A percentile compares a stretch with the other conserved stretches of the same genome.
Evolutionary conservation across 768 basidiomycete species (phyloP).

Genomic region (Leucogyrophana mollusca): DNA sequence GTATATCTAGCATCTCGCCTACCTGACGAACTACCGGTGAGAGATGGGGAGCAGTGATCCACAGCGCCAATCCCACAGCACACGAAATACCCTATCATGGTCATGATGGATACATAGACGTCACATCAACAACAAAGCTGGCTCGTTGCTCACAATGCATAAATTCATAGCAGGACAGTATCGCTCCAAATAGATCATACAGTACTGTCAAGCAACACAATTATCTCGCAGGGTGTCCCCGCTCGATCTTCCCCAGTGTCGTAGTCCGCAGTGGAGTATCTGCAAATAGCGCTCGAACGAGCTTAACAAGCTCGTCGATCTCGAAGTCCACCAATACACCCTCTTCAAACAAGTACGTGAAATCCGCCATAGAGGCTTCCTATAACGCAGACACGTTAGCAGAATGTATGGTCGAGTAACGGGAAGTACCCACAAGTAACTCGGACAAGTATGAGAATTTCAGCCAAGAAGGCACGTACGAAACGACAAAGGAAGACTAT

Average conservation of each 20-base stretch:
- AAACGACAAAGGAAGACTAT: slow-evolving; percentile 73
- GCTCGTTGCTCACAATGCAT: no score
- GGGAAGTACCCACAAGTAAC: slow-evolving; percentile 62
- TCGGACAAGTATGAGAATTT: slow-evolving; percentile 95
- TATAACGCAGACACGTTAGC: slow-evolving; percentile 27
- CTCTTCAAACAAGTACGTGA: slow-evolving; percentile 88
- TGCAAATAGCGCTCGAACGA: slow-evolving; percentile 87
- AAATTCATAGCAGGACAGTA: no score
- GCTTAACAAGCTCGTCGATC: slow-evolving; percentile 72
- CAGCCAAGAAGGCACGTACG: slow-evolving; percentile 90
- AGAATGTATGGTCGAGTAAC: not conserved
- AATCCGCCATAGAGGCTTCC: slow-evolving; percentile 92
- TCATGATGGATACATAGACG: no score
- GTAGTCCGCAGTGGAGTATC: slow-evolving; percentile 80
- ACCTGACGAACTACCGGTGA: not conserved
- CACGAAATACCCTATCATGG: no score
- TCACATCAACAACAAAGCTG: no score
- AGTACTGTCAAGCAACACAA: not conserved
- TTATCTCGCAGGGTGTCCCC: slow-evolving; percentile 50
- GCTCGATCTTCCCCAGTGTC: slow-evolving; percentile 73
- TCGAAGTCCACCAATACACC: slow-evolving; percentile 91
- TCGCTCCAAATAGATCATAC: no score
- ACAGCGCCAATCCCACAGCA: no score
- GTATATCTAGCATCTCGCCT: not conserved
- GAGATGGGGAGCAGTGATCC: not conserved